Conservation (phyloP, 768 basidiomycete species). For the Solioccasus polychromus region DNA sequence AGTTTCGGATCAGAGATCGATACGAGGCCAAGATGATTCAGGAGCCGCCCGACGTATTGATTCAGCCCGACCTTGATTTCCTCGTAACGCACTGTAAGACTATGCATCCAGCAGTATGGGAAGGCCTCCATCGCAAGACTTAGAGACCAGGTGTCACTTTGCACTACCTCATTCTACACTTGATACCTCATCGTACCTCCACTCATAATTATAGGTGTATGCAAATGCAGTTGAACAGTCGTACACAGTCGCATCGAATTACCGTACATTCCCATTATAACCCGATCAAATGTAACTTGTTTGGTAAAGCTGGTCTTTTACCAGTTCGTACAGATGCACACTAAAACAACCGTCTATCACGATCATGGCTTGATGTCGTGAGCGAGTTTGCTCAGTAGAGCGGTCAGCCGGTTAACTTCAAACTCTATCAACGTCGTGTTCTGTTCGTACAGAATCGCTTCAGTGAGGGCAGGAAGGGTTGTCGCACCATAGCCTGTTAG, state of each 20-base stretch:
- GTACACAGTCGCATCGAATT: background rate
- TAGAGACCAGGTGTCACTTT: conserved; percentile 1
- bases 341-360: no score
- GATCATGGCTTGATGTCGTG: conserved; percentile 22
- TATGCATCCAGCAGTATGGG: conserved; percentile 51
- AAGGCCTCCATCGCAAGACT: conserved; percentile 32
- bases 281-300: background rate
- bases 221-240: no score
- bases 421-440: conserved; percentile 57
- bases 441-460: conserved; percentile 69
- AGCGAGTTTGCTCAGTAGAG: conserved; percentile 53
- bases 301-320: background rate
- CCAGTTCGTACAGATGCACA: background rate
- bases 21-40: conserved; percentile 24
- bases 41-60: conserved; percentile 29
- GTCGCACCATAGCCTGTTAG: conserved; percentile 76
- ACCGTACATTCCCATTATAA: background rate
- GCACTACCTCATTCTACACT: conserved; percentile 9
- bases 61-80: conserved; percentile 35
- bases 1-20: conserved; percentile 21
- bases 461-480: conserved; percentile 76
- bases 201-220: conserved; percentile 14
- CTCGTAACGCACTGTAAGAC: conserved; percentile 47
- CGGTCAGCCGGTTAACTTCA: conserved; percentile 56
- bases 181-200: conserved; percentile 11